Evolutionary conservation across 2,329 filamentous ascomycete genomes (phyloP).

Genomic region (Cercospora sp.): DNA sequence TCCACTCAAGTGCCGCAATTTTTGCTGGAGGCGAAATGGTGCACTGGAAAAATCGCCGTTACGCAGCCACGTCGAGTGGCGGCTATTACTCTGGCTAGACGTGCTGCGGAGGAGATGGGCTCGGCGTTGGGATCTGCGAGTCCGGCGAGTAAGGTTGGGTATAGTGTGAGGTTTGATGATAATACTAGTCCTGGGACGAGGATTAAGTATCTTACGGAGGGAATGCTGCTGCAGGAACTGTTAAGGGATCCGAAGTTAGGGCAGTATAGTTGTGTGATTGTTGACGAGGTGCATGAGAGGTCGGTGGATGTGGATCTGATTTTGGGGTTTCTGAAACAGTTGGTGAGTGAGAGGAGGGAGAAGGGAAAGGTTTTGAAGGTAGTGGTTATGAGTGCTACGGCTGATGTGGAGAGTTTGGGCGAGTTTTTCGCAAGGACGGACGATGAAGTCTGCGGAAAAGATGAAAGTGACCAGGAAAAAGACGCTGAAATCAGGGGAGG

Average conservation of each 20-base stretch:
- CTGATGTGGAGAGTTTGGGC: conserved; percentile 76
- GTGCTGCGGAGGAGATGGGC: conserved; percentile 82
- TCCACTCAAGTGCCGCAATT: conserved; percentile 96
- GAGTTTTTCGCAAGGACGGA: conserved; percentile 63
- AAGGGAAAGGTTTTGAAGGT: conserved; percentile 74
- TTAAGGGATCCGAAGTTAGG: conserved; percentile 77
- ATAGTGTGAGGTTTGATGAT: conserved; percentile 92
- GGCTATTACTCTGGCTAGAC: conserved; percentile 83
- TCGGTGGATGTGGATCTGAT: conserved; percentile 92
- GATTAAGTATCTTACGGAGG: conserved; percentile 94
- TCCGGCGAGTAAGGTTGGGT: conserved; percentile 71
- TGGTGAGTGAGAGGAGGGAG: conserved; percentile 63
- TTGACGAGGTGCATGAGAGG: conserved; percentile 96
- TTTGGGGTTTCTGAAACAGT: conserved; percentile 80
- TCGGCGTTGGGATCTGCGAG: conserved; percentile 60
- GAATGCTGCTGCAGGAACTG: conserved; percentile 93
- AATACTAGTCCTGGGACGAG: conserved; percentile 76
- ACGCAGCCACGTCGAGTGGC: conserved; percentile 93
- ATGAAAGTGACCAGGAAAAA: not conserved
- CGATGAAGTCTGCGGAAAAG: not conserved
- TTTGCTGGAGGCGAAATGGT: conserved; percentile 77
- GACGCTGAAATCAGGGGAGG: not conserved
- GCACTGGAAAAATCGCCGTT: conserved; percentile 81
- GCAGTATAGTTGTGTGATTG: conserved; percentile 84
- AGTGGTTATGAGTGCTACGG: conserved; percentile 95